These are phyloP conservation scores for Candida easanensis DNA, from an alignment of 805 yeast species.

Conservation along the genomic window DNA sequence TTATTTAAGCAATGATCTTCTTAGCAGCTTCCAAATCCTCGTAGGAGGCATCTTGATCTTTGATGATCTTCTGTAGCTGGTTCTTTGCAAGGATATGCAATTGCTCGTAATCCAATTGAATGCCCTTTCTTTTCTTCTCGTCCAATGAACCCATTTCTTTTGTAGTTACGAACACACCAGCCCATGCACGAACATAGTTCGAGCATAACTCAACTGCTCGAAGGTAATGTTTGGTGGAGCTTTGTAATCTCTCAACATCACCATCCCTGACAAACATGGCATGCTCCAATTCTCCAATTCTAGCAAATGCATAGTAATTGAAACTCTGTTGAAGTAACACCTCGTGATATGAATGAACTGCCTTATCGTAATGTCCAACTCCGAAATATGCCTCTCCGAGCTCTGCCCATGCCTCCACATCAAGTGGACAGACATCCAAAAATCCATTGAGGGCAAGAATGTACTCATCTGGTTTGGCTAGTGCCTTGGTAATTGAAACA, in stretches of 20 bases:
- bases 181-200: conserved; percentile 69
- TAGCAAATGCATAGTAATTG: conserved; percentile 64
- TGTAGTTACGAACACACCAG: conserved; percentile 50
- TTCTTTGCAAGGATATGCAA: conserved; percentile 13
- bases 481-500: conserved; percentile 18
- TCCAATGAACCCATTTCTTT: conserved; percentile 23
- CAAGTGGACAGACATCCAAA: conserved; percentile 68
- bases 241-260: conserved; percentile 9
- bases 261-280: conserved; percentile 12
- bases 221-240: conserved; percentile 46
- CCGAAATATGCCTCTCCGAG: conserved; percentile 61
- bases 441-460: conserved; percentile 52
- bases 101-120: conserved; percentile 5
- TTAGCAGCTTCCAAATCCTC: conserved; percentile 19
- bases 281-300: conserved; percentile 54
- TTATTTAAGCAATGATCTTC: conserved; percentile 10
- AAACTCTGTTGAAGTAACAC: conserved; percentile 63
- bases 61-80: conserved; percentile 17
- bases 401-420: conserved; percentile 76
- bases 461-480: conserved; percentile 33
- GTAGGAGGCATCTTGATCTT: conserved; percentile 14
- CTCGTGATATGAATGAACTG: conserved; percentile 68
- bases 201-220: conserved; percentile 79
- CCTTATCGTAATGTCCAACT: conserved; percentile 62
- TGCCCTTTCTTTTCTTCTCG: conserved; percentile 6